A percentile compares a stretch with the other conserved stretches of the same genome.
These are phyloP conservation scores for Russula compacta DNA, from an alignment of 768 basidiomycete species.

Conservation along the genomic window DNA sequence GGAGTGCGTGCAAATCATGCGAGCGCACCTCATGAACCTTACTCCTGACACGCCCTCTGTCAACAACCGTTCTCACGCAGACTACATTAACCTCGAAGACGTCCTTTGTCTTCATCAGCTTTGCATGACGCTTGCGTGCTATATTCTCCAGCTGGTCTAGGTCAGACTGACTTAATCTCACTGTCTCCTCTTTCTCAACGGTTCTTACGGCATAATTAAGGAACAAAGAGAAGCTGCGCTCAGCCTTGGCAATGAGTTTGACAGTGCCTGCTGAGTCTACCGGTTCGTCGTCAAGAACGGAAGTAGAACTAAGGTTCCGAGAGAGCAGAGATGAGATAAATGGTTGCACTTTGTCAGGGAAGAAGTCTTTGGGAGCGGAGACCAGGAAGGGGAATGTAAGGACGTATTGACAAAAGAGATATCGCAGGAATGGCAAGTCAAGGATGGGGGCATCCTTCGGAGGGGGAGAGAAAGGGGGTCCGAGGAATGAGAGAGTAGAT, in stretches of 20 bases:
- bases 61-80: slow-evolving; percentile 71
- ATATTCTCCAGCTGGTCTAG: slow-evolving; percentile 67
- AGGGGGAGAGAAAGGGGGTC: slow-evolving; percentile 73
- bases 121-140: slow-evolving; percentile 53
- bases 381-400: slow-evolving; percentile 94
- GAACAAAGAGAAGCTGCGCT: slow-evolving; percentile 79
- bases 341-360: slow-evolving; percentile 89
- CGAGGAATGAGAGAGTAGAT: slow-evolving; percentile 78
- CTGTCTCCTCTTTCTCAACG: slow-evolving; percentile 78
- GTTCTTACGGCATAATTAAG: slow-evolving; percentile 77
- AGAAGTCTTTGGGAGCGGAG: slow-evolving; percentile 84
- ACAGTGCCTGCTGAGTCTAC: slow-evolving; percentile 47
- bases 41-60: slow-evolving; percentile 80
- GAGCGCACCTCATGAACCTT: slow-evolving; percentile 74
- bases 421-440: slow-evolving; percentile 83
- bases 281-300: slow-evolving; percentile 47
- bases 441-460: slow-evolving; percentile 46
- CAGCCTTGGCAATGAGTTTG: slow-evolving; percentile 66
- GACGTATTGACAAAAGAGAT: slow-evolving; percentile 86
- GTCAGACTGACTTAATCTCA: slow-evolving; percentile 80
- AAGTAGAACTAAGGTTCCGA: slow-evolving; percentile 60
- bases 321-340: slow-evolving; percentile 78
- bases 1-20: neutral
- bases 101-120: slow-evolving; percentile 37
- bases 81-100: slow-evolving; percentile 89